These are phyloP conservation scores for Alternaria incomplexa DNA, from an alignment of 2,329 filamentous ascomycete species.

Conservation along the genomic window DNA sequence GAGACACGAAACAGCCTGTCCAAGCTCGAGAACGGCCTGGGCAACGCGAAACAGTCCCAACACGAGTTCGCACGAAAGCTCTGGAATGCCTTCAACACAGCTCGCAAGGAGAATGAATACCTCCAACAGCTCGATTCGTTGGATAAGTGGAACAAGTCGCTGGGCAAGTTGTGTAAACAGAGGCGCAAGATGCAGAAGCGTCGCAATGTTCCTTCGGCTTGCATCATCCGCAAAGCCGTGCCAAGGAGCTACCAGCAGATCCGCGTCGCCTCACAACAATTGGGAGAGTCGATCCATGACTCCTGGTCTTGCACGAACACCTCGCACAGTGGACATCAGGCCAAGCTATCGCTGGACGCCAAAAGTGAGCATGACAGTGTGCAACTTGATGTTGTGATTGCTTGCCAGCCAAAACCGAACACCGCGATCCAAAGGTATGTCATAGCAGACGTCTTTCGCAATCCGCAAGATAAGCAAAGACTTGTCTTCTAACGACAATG, in stretches of 20 bases:
- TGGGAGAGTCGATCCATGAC: background rate
- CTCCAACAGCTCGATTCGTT: conserved; percentile 6
- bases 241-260: conserved; percentile 6
- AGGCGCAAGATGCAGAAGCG: conserved; percentile 5
- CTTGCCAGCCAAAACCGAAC: conserved; percentile 7
- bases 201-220: background rate
- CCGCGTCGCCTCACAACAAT: conserved; percentile 5
- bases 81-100: background rate
- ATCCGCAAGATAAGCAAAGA: too few species aligned
- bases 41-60: conserved; percentile 6
- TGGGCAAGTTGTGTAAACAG: conserved; percentile 5
- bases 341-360: conserved; percentile 15
- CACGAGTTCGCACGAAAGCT: conserved; percentile 1
- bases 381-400: conserved; percentile 17
- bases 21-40: conserved; percentile 1
- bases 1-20: conserved; percentile 7
- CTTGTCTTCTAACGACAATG: background rate
- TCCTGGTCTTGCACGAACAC: conserved; percentile 21
- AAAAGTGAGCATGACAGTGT: conserved; percentile 1
- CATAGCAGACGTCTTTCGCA: too few species aligned
- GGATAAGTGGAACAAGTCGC: conserved; percentile 11
- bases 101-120: conserved; percentile 5
- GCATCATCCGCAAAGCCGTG: conserved; percentile 1
- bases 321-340: conserved; percentile 18
- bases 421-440: background rate